Conservation (phyloP, 163 green algal genomes). For the Prototheca stagnorum region DNA sequence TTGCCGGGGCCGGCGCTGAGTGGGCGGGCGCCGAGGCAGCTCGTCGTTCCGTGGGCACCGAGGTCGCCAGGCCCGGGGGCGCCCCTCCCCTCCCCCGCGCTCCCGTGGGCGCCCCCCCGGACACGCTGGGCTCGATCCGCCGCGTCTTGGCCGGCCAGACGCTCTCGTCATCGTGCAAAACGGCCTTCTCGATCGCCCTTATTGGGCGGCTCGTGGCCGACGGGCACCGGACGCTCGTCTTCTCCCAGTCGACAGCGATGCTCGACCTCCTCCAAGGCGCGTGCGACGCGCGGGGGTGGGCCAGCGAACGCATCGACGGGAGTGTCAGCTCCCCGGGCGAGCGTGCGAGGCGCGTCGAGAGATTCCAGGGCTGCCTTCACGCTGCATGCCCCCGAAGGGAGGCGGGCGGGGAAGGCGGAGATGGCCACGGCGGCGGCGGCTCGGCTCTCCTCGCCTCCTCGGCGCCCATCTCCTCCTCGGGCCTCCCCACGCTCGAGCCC, state of each 20-base stretch:
- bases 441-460: no score
- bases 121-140: no score
- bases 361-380: slow-evolving; percentile 44
- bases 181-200: slow-evolving; percentile 42
- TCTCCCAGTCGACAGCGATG: slow-evolving; percentile 78
- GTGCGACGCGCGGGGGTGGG: slow-evolving; percentile 20
- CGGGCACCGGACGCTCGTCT: slow-evolving; percentile 80
- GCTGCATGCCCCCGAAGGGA: no score
- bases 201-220: slow-evolving; percentile 22
- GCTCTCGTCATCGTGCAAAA: slow-evolving; percentile 58
- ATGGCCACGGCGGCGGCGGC: no score
- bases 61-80: no score
- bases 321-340: slow-evolving; percentile 28
- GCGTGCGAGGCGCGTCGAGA: slow-evolving; percentile 23
- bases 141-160: not conserved
- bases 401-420: no score
- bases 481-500: no score
- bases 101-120: no score
- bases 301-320: slow-evolving; percentile 66
- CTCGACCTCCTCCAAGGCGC: slow-evolving; percentile 75
- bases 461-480: no score
- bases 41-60: slow-evolving; percentile 9
- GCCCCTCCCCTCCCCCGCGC: no score
- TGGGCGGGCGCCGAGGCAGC: no score
- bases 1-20: slow-evolving; percentile 3